A percentile compares a stretch with the other conserved stretches of the same genome.
phyloP scores from a whole-genome alignment of 2,329 filamentous ascomycete genomes.

The Paraphaeosphaeria sporulosa region DNA sequence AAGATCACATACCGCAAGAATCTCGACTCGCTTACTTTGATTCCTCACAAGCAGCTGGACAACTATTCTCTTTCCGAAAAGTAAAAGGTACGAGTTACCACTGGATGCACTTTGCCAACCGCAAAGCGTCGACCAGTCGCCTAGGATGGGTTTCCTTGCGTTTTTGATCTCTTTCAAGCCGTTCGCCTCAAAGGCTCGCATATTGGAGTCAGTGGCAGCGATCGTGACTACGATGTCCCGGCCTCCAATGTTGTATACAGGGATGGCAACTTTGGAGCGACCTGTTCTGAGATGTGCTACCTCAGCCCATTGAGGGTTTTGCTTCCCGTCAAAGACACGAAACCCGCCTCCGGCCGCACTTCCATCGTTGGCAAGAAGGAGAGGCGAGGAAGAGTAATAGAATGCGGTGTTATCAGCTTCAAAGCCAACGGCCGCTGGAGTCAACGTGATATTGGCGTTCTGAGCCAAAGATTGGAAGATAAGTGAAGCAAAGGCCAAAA shows the following conservation, averaged over 20 bases:
- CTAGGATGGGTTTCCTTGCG: slow-evolving; percentile 34
- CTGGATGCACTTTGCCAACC: slow-evolving; percentile 37
- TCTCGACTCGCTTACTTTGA: slow-evolving; percentile 21
- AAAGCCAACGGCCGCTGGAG: slow-evolving; percentile 32
- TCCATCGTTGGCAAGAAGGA: slow-evolving; percentile 37
- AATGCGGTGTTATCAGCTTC: slow-evolving; percentile 40
- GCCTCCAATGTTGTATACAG: slow-evolving; percentile 32
- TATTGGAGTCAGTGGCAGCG: slow-evolving; percentile 37
- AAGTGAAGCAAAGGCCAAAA: slow-evolving; percentile 18
- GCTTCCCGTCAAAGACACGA: slow-evolving; percentile 24
- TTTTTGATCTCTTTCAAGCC: slow-evolving; percentile 23
- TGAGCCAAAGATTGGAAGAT: slow-evolving; percentile 18
- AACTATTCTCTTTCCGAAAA: slow-evolving; percentile 41
- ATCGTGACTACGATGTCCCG: slow-evolving; percentile 38
- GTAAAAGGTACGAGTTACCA: slow-evolving; percentile 36
- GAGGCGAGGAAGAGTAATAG: slow-evolving; percentile 29
- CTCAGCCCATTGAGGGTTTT: slow-evolving; percentile 20
- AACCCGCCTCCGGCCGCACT: slow-evolving; percentile 41
- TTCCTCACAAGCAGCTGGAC: slow-evolving; percentile 36
- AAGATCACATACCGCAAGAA: slow-evolving; percentile 31
- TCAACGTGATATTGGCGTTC: slow-evolving; percentile 29
- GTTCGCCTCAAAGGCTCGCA: slow-evolving; percentile 33
- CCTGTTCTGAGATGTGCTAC: slow-evolving; percentile 32
- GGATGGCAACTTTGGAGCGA: slow-evolving; percentile 37
- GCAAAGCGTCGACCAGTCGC: slow-evolving; percentile 41